A percentile compares a stretch with the other conserved stretches of the same genome.
Evolutionary conservation across 495 filamentous ascomycete genomes (phyloP).

Genomic region (Penicillium pancosmium): DNA sequence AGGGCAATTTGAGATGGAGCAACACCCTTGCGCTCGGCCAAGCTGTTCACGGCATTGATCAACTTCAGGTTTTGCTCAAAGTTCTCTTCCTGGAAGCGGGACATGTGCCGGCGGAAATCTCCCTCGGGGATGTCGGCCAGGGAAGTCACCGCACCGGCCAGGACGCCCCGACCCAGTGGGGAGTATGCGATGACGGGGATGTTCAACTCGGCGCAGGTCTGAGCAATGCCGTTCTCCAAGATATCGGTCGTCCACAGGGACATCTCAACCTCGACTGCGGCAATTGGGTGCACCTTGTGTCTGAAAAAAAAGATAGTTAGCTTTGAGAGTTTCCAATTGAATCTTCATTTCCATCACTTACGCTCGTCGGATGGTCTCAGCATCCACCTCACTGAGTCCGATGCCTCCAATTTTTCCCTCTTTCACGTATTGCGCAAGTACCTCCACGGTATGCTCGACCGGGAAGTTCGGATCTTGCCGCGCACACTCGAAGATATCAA

Average conservation of each 20-base stretch:
- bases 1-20: conserved; percentile 79
- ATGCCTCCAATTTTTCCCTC: conserved; percentile 81
- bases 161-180: conserved; percentile 54
- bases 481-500: conserved; percentile 82
- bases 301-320: conserved; percentile 27
- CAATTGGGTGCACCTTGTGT: conserved; percentile 68
- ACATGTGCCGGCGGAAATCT: conserved; percentile 55
- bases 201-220: conserved; percentile 67
- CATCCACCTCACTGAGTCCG: conserved; percentile 70
- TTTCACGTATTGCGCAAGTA: conserved; percentile 66
- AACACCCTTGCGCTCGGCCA: conserved; percentile 71
- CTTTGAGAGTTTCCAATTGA: not conserved
- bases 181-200: conserved; percentile 74
- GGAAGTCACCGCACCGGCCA: conserved; percentile 65
- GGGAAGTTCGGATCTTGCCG: conserved; percentile 67
- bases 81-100: conserved; percentile 69
- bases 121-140: conserved; percentile 61
- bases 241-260: conserved; percentile 70
- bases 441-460: conserved; percentile 58
- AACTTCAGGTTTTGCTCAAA: conserved; percentile 76
- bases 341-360: conserved; percentile 24
- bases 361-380: conserved; percentile 74
- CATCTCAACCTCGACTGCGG: conserved; percentile 78
- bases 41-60: conserved; percentile 61
- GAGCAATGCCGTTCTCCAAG: conserved; percentile 72